Conservation (phyloP, 202 grass and related monocot species). For the Schoenoplectus tabernaemontani region DNA sequence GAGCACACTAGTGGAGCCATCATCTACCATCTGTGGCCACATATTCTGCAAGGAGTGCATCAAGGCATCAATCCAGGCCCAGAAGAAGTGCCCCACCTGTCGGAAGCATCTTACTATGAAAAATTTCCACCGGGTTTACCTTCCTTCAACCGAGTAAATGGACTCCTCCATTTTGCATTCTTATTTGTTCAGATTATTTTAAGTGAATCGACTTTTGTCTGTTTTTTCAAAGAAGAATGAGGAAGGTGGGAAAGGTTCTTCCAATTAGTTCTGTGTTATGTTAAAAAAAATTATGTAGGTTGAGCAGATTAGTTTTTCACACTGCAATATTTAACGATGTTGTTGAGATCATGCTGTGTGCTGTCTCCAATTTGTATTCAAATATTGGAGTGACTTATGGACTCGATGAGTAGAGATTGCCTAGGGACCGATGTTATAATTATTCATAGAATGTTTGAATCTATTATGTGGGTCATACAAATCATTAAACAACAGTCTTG, state of each 20-base stretch:
- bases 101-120: conserved; percentile 40
- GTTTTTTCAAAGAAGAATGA: background rate
- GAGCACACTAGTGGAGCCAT: conserved; percentile 43
- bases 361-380: background rate
- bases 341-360: conserved; percentile 3
- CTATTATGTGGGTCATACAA: background rate
- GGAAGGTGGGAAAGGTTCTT: background rate
- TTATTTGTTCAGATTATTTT: conserved; percentile 1
- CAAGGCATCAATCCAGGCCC: conserved; percentile 34
- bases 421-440: background rate
- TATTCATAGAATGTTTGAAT: background rate
- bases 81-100: conserved; percentile 89
- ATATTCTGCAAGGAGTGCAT: conserved; percentile 87
- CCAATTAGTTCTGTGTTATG: conserved; percentile 5
- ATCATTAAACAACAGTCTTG: background rate
- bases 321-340: background rate
- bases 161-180: conserved; percentile 2
- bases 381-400: background rate
- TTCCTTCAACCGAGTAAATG: conserved; percentile 41
- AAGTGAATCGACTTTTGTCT: background rate
- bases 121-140: conserved; percentile 66
- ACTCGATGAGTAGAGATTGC: background rate
- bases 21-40: conserved; percentile 82
- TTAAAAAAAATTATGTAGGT: background rate
- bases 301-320: background rate